These are phyloP conservation scores for Helicosporidium sp. DNA, from an alignment of 139 green algal species.

Conservation along the genomic window DNA sequence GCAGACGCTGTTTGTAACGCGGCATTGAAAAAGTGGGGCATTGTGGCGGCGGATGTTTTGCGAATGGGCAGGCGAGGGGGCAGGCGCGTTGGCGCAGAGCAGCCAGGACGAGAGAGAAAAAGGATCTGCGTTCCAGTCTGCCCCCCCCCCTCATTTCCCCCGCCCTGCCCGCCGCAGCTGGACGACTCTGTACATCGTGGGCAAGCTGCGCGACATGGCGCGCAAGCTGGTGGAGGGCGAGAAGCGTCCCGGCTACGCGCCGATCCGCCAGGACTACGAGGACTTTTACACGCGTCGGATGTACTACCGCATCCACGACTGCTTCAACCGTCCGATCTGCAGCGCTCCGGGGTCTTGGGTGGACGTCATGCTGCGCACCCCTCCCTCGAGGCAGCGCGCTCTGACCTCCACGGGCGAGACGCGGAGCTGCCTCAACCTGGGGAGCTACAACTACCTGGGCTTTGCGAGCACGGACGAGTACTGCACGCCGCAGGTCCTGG, in stretches of 20 bases:
- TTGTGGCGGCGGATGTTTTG: no score
- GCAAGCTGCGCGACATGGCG: slow-evolving; percentile 60
- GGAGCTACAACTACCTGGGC: slow-evolving; percentile 97
- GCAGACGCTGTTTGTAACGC: no score
- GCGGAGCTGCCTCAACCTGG: slow-evolving; percentile 73
- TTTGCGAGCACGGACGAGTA: slow-evolving; percentile 77
- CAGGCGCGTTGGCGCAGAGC: no score
- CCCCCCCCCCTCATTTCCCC: not conserved
- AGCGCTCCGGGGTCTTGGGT: slow-evolving; percentile 73
- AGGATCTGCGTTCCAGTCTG: no score
- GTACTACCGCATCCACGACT: slow-evolving; percentile 79
- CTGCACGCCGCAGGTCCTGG: slow-evolving; percentile 73
- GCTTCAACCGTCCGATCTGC: slow-evolving; percentile 82
- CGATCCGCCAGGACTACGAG: slow-evolving; percentile 63
- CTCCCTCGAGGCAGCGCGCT: slow-evolving; percentile 17
- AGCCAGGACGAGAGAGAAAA: no score
- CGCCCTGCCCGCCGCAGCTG: slow-evolving; percentile 30
- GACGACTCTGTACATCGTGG: slow-evolving; percentile 50
- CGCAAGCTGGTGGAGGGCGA: slow-evolving; percentile 11
- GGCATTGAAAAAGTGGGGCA: no score
- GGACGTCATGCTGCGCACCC: slow-evolving; percentile 64
- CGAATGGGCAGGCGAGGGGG: no score
- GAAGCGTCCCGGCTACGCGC: slow-evolving; percentile 58
- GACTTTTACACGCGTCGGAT: slow-evolving; percentile 90
- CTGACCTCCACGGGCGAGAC: slow-evolving; percentile 38